Evolutionary conservation across 768 basidiomycete genomes (phyloP).

Genomic region (Panaeolus cyanescens): DNA sequence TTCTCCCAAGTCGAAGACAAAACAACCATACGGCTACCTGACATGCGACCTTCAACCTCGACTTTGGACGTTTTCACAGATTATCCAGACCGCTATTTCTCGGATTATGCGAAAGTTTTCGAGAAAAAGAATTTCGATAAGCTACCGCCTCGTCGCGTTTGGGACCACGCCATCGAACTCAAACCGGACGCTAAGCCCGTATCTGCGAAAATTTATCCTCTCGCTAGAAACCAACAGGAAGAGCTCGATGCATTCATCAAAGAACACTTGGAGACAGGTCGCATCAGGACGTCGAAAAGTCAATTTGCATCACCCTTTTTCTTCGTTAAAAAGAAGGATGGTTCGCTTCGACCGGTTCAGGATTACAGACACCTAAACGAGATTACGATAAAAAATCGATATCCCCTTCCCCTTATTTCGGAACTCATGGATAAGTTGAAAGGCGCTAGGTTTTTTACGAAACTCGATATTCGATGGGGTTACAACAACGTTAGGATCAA

Average conservation of each 20-base stretch:
- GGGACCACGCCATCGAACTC: conserved; percentile 3
- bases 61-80: neutral
- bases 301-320: conserved; percentile 8
- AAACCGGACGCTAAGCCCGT: neutral
- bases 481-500: conserved; percentile 41
- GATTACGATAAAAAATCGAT: conserved; percentile 30
- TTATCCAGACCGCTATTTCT: conserved; percentile 10
- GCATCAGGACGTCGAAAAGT: conserved; percentile 9
- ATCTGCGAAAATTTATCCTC: conserved; percentile 1
- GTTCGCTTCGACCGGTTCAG: conserved; percentile 21
- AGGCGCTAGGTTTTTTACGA: conserved; percentile 28
- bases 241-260: conserved; percentile 21
- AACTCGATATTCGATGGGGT: conserved; percentile 39
- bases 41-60: neutral
- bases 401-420: conserved; percentile 35
- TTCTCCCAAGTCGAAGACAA: too few species aligned
- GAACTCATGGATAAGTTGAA: conserved; percentile 30
- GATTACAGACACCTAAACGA: conserved; percentile 33
- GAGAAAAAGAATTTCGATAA: conserved; percentile 13
- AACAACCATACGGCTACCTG: too few species aligned
- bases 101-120: conserved; percentile 10
- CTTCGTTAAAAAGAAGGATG: conserved; percentile 17
- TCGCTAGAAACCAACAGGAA: conserved; percentile 28
- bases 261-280: conserved; percentile 27
- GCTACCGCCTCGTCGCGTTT: conserved; percentile 12